Evolutionary conservation across 2,329 filamentous ascomycete species (phyloP).

Genomic region (Penicillium hesseltinei): DNA sequence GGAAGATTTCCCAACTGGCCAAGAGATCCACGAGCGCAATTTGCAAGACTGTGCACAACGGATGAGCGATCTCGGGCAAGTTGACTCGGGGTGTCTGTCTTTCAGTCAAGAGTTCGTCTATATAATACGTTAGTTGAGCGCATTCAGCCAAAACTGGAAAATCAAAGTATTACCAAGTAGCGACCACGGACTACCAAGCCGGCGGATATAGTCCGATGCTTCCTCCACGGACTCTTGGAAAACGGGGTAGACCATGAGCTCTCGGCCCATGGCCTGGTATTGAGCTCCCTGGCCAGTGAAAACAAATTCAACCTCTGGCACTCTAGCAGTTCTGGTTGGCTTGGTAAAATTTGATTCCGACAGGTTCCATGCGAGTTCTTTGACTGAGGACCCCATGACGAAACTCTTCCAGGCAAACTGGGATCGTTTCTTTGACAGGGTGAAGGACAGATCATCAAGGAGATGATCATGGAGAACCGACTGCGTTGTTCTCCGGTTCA

Average conservation of each 20-base stretch:
- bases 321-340: constrained; percentile 3
- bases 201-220: constrained; percentile 22
- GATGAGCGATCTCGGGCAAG: constrained; percentile 28
- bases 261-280: constrained; percentile 35
- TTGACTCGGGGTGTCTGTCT: constrained; percentile 22
- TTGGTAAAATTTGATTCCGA: constrained; percentile 14
- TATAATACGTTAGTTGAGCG: constrained; percentile 5
- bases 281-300: constrained; percentile 44
- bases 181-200: constrained; percentile 26
- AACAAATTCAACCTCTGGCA: constrained; percentile 31
- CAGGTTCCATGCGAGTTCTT: constrained; percentile 18
- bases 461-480: constrained; percentile 7
- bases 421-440: constrained; percentile 17
- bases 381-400: constrained; percentile 11
- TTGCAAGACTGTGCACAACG: constrained; percentile 32
- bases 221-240: constrained; percentile 24
- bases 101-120: constrained; percentile 27
- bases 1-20: constrained; percentile 23
- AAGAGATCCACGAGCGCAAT: constrained; percentile 34
- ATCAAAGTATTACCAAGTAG: constrained; percentile 19
- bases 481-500: constrained; percentile 6
- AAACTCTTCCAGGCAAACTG: constrained; percentile 22
- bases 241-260: constrained; percentile 27
- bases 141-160: not conserved
- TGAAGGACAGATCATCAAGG: constrained; percentile 26